Evolutionary conservation across 2,329 filamentous ascomycete genomes (phyloP), one percentile per base, ranked within the genome.

Genomic region (Bipolaris bicolor): DNA sequence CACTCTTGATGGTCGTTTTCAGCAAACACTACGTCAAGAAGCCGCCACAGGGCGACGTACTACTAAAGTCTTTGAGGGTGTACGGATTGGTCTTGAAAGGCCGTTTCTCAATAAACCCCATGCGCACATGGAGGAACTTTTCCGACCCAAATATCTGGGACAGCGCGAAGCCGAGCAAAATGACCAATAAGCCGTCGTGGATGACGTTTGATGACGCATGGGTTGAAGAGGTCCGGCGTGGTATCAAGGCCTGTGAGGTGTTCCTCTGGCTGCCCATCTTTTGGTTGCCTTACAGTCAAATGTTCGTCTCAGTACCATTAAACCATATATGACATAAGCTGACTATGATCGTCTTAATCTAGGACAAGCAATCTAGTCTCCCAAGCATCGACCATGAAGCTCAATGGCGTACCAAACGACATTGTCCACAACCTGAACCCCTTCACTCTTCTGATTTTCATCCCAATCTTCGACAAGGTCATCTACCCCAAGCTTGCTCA

Each of bases 201-300:
- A 92, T 92, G 87, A 90, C 87, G 0, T 92, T 91, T 64, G 89
- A 93, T 57, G 90, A 93, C 64, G 84, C 84, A 55, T 93, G 89
- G 89, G 90, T 93, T 31, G 89, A 91, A 29, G 69, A 73, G 55
- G 68, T 73, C 7, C 64, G 63, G 9, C 63, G 67, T 43, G 67
- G 66, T n/a, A 45, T 64, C 34, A 49, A 55, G 15, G 61, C 68
- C 6, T 72, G 69, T 46, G 61, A 65, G 13, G 68, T 72, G 0
- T 67, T 84, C 60, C 87, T 91, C 36, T 92, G 67, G 61, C 51
- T 67, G 22, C 67, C 67, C 1, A 61, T 71, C 16, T 72, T 66
- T 46, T 70, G 68, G 85, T 80, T 89, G 29, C 84, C 85, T 59
- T 90, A 89, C 72, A 83, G 82, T 46, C 88, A 90, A 68, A 49